Conservation (phyloP, 768 basidiomycete genomes). For the Termitomyces sp. region DNA sequence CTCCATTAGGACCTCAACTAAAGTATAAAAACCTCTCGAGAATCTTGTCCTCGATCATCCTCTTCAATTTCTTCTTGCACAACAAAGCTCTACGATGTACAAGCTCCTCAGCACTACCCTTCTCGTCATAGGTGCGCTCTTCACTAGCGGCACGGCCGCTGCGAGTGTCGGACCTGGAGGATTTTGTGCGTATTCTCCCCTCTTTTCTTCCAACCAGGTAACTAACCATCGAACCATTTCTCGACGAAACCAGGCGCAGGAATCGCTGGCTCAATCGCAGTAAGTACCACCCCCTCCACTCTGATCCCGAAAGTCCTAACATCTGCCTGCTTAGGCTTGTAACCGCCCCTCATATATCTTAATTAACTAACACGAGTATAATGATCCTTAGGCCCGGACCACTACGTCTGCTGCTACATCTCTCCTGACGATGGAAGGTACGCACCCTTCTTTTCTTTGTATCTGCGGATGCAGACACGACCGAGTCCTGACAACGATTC, state of each 20-base stretch:
- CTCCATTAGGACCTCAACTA: background rate
- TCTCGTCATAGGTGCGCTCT: background rate
- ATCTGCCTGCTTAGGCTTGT: background rate
- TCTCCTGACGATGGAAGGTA: conserved; percentile 5
- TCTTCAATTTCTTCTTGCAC: background rate
- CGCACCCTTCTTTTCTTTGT: background rate
- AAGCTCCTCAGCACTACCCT: background rate
- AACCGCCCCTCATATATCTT: background rate
- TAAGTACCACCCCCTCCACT: background rate
- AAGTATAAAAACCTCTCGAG: background rate
- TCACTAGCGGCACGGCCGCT: background rate
- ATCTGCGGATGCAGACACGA: too few relatives aligned
- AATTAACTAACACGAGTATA: background rate
- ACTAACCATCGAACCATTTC: background rate
- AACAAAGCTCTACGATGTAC: background rate
- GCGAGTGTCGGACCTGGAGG: background rate
- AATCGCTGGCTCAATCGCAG: conserved; percentile 8
- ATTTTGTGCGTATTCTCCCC: background rate
- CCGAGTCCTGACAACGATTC: too few relatives aligned
- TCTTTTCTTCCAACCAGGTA: background rate
- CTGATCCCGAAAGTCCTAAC: background rate
- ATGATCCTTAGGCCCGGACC: background rate
- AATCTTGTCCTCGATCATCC: background rate
- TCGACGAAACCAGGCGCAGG: background rate
- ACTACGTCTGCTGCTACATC: conserved; percentile 1